phyloP scores from a whole-genome alignment of 352 stramenopile species.

The Peronosclerospora sorghi region DNA sequence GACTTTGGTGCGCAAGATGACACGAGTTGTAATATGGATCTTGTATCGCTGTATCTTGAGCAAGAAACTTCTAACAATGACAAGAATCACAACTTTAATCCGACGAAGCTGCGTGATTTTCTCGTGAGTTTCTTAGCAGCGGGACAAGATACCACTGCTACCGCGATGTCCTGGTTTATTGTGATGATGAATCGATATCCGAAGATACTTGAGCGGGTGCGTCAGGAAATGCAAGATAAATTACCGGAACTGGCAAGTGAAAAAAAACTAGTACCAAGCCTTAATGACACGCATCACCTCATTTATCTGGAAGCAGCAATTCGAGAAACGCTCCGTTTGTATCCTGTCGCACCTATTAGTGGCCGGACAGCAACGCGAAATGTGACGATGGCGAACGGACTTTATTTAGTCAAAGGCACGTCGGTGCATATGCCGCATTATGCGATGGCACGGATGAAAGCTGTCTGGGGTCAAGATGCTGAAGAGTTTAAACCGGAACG shows the following conservation, averaged over 20 bases:
- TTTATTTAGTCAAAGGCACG: constrained; percentile 24
- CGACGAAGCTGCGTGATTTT: constrained; percentile 57
- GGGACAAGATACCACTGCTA: constrained; percentile 43
- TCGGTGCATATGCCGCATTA: constrained; percentile 35
- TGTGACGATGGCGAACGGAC: constrained; percentile 39
- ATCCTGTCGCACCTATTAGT: constrained; percentile 41
- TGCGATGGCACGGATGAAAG: constrained; percentile 25
- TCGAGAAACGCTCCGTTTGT: constrained; percentile 39
- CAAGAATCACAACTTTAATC: constrained; percentile 6
- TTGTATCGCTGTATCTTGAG: constrained; percentile 37
- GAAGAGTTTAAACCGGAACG: constrained; percentile 41
- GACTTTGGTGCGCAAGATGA: not conserved
- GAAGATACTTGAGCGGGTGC: constrained; percentile 23
- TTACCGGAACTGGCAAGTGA: constrained; percentile 30
- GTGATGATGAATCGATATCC: constrained; percentile 48
- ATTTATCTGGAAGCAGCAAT: constrained; percentile 40
- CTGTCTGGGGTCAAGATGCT: constrained; percentile 40
- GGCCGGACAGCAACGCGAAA: constrained; percentile 31
- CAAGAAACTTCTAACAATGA: constrained; percentile 11
- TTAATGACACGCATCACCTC: constrained; percentile 25
- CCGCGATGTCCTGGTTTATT: constrained; percentile 42
- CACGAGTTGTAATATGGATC: constrained; percentile 10
- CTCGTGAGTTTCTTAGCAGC: constrained; percentile 56
- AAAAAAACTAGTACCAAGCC: constrained; percentile 4
- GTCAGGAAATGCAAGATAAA: constrained; percentile 22